A percentile compares a stretch with the other conserved stretches of the same genome.
phyloP scores from a whole-genome alignment of 2,329 filamentous ascomycete genomes.

The Colletotrichum trifolii region DNA sequence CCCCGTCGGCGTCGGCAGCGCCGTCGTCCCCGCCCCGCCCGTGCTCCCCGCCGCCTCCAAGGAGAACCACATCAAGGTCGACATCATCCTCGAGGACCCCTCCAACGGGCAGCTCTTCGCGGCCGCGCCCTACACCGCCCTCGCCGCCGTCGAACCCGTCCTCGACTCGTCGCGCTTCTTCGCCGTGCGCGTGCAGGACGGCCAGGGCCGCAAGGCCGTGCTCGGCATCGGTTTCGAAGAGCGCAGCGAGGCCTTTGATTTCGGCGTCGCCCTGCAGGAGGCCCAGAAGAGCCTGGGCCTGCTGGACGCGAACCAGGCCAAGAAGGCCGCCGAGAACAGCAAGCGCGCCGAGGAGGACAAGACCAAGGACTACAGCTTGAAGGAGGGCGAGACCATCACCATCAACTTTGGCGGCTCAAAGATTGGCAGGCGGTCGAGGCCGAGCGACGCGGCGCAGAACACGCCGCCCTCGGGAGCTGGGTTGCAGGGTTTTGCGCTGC shows the following conservation, averaged over 20 bases:
- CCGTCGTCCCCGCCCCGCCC: slow-evolving; percentile 31
- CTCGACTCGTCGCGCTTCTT: slow-evolving; percentile 87
- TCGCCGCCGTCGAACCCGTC: slow-evolving; percentile 78
- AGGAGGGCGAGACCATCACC: slow-evolving; percentile 90
- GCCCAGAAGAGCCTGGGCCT: slow-evolving; percentile 76
- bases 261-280: slow-evolving; percentile 83
- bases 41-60: slow-evolving; percentile 37
- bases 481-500: slow-evolving; percentile 74
- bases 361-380: slow-evolving; percentile 84
- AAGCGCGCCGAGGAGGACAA: slow-evolving; percentile 56
- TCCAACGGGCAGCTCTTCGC: slow-evolving; percentile 81
- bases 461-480: slow-evolving; percentile 38
- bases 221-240: slow-evolving; percentile 91
- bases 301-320: slow-evolving; percentile 54
- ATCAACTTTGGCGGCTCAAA: slow-evolving; percentile 74
- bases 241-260: slow-evolving; percentile 86
- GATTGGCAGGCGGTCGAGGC: slow-evolving; percentile 56
- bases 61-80: slow-evolving; percentile 71
- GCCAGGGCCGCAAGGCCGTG: slow-evolving; percentile 78
- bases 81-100: slow-evolving; percentile 83
- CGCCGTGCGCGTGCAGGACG: slow-evolving; percentile 82
- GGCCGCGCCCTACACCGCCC: slow-evolving; percentile 79
- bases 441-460: slow-evolving; percentile 41
- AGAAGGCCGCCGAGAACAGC: slow-evolving; percentile 49
- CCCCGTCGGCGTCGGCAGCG: slow-evolving; percentile 31